A percentile compares a stretch with the other conserved stretches of the same genome.
Evolutionary conservation across 2,329 filamentous ascomycete genomes (phyloP).

Genomic region (Chrysosporium keratinophilum): DNA sequence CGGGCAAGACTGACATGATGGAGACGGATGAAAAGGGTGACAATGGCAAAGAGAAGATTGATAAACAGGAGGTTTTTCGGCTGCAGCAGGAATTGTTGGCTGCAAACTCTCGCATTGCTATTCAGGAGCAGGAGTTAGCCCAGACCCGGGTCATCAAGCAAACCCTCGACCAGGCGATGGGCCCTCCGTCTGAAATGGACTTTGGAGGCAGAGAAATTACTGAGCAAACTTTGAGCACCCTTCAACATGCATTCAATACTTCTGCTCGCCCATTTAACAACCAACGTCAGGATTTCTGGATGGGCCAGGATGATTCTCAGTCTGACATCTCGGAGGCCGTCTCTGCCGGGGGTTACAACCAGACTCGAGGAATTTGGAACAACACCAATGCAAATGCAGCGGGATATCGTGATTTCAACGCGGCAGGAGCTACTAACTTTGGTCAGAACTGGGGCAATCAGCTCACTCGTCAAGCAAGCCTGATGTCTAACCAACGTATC

Average conservation of each 20-base stretch:
- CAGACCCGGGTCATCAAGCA: constrained; percentile 51
- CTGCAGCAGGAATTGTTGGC: constrained; percentile 48
- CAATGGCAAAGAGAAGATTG: constrained; percentile 24
- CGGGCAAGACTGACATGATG: constrained; percentile 10
- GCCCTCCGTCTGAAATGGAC: constrained; percentile 44
- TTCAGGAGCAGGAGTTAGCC: constrained; percentile 52
- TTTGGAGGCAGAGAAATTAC: constrained; percentile 41
- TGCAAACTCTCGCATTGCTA: constrained; percentile 48
- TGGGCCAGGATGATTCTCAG: constrained; percentile 33
- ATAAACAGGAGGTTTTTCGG: constrained; percentile 42
- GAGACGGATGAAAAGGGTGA: constrained; percentile 24
- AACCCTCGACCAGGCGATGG: constrained; percentile 50
- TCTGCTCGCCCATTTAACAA: constrained; percentile 36
- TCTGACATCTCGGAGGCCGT: constrained; percentile 38
- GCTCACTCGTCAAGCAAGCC: constrained; percentile 16
- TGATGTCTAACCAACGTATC: constrained; percentile 26
- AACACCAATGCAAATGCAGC: constrained; percentile 15
- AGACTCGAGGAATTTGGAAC: constrained; percentile 27
- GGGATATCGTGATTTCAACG: constrained; percentile 17
- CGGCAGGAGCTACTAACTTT: constrained; percentile 19
- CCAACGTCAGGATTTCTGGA: constrained; percentile 37
- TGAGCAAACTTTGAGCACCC: constrained; percentile 41
- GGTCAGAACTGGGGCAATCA: constrained; percentile 26
- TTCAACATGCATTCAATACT: constrained; percentile 45
- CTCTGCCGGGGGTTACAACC: constrained; percentile 34